Evolutionary conservation across 768 basidiomycete genomes (phyloP).

Genomic region (Ramaria sp.): DNA sequence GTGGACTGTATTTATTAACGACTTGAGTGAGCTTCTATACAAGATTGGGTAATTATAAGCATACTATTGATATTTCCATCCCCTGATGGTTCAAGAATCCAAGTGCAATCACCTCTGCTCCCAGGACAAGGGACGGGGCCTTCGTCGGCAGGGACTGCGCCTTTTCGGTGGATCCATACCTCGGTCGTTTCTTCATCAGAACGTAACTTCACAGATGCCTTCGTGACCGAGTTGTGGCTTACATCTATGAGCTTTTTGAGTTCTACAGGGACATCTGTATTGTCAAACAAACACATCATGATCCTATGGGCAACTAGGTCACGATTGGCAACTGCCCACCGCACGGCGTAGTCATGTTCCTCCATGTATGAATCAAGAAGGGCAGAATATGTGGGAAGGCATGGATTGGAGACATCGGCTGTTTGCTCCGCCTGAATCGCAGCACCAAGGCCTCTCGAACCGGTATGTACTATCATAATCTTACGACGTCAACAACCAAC

Average conservation of each 20-base stretch:
- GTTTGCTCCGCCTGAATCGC: constrained; percentile 24
- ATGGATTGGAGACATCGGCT: constrained; percentile 23
- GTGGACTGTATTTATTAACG: constrained; percentile 15
- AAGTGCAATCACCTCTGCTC: constrained; percentile 28
- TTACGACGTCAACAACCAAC: constrained; percentile 11
- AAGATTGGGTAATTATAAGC: neutral
- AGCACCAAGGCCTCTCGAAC: constrained; percentile 27
- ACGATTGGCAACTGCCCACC: constrained; percentile 29
- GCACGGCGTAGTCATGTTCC: constrained; percentile 26
- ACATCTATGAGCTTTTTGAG: constrained; percentile 25
- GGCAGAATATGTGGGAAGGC: constrained; percentile 21
- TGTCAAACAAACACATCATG: constrained; percentile 19
- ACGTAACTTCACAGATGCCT: neutral
- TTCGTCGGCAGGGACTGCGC: constrained; percentile 26
- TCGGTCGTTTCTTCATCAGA: constrained; percentile 15
- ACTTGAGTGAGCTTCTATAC: neutral
- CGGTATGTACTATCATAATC: constrained; percentile 25
- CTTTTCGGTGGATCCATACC: constrained; percentile 30
- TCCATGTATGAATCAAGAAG: constrained; percentile 21
- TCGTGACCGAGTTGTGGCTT: constrained; percentile 27
- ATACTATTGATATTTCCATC: constrained; percentile 26
- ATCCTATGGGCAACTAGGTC: constrained; percentile 29
- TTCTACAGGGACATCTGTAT: constrained; percentile 1
- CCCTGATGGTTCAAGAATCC: constrained; percentile 23
- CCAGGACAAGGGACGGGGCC: constrained; percentile 28